Evolutionary conservation across 2,329 filamentous ascomycete species (phyloP), one percentile per base, ranked within the genome.

Genomic region (Exophiala lecanii-corni): DNA sequence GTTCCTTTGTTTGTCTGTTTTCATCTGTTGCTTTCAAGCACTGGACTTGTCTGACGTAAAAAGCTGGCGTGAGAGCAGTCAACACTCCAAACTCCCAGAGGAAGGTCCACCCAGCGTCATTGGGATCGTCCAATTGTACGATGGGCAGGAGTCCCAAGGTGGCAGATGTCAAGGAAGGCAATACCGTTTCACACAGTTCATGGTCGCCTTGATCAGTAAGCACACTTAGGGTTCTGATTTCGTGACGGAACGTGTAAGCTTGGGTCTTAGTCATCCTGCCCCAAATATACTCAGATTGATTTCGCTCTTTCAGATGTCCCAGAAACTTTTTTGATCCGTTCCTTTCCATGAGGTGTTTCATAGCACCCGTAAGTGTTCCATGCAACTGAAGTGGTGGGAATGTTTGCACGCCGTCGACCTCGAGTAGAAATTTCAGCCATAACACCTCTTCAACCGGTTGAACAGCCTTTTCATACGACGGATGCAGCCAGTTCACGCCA

Each of bases 251-350:
- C 36, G 20, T 36, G 36, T 42, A 21, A 28, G 25, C 25, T 28
- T 28, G 9, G 9, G 9, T 9, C 9, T 9, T 28, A n/a, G 25
- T 9, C 25, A 28, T 9, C 9, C 28, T 20, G 36, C 40, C 19
- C 36, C 18, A 23, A n/a, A 19, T 36, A 36, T 26, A 42, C n/a
- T 23, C 19, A 9, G 18, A 42, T 17, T 4, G 32, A 44, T 39
- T 15, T 44, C 33, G 41, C 30, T 12, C 18, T 31, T 39, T 44
- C 15, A 44, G 41, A 39, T 15, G 35, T 19, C 41, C 13, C 13
- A 44, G 41, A 34, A 44, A 39, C 35, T 39, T 31, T 21, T 33
- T 44, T 23, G 41, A 44, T 23, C 36, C 41, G 13, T 44, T 44
- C 39, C 18, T 40, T 23, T n/a, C 30, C 36, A 44, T 26, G 13